These are phyloP conservation scores for Aschersonia sp. DNA, from an alignment of 2,329 filamentous ascomycete genomes.

Conservation along the genomic window DNA sequence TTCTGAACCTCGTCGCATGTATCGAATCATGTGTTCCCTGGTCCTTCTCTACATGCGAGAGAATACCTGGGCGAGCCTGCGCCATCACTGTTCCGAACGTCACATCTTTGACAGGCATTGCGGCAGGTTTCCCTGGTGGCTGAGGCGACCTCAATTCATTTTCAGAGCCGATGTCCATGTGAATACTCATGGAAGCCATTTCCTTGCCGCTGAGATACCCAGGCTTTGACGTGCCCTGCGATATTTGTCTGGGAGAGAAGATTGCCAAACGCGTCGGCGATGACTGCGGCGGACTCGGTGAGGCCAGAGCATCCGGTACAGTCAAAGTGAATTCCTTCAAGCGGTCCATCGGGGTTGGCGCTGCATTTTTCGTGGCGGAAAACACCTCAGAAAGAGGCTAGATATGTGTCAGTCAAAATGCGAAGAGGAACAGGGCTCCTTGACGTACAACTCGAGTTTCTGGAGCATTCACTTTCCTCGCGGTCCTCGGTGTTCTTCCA, in stretches of 20 bases:
- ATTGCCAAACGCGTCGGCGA: conserved; percentile 15
- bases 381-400: conserved; percentile 48
- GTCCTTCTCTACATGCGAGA: background rate
- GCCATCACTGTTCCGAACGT: background rate
- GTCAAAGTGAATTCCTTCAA: conserved; percentile 42
- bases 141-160: conserved; percentile 9
- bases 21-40: background rate
- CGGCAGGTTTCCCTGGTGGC: background rate
- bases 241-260: conserved; percentile 15
- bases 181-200: conserved; percentile 12
- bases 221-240: conserved; percentile 34
- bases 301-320: conserved; percentile 31
- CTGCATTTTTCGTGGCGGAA: conserved; percentile 39
- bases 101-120: background rate
- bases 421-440: conserved; percentile 3
- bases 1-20: background rate
- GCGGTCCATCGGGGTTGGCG: conserved; percentile 32
- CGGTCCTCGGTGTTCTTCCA: conserved; percentile 65
- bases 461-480: conserved; percentile 40
- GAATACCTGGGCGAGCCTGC: too few species aligned
- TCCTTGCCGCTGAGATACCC: conserved; percentile 58
- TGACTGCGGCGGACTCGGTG: conserved; percentile 18
- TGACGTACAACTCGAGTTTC: conserved; percentile 49
- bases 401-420: conserved; percentile 10
- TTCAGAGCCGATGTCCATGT: conserved; percentile 9